A percentile compares a stretch with the other conserved stretches of the same genome.
Conservation (phyloP, 495 filamentous ascomycete genomes). For the Aspergillus sparsus region DNA sequence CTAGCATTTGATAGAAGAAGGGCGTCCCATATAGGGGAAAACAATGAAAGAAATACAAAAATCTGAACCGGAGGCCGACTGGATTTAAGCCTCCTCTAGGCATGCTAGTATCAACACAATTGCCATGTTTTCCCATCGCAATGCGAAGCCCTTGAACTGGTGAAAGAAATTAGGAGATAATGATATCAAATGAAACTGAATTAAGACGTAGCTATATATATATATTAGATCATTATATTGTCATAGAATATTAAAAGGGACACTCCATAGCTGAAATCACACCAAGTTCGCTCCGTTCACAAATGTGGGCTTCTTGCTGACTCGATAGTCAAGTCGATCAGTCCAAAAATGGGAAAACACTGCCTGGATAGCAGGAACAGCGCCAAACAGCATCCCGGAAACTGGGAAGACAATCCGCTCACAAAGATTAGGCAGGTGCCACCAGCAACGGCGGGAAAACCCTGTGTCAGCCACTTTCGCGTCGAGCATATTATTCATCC, state of each 20-base stretch:
- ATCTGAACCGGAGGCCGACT: too few relatives aligned
- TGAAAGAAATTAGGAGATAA: too few relatives aligned
- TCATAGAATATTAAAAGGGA: too few relatives aligned
- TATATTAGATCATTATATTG: conserved; percentile 1
- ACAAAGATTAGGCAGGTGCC: conserved; percentile 46
- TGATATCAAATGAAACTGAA: background rate
- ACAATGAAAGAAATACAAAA: too few relatives aligned
- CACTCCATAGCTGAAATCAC: background rate
- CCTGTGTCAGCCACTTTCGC: conserved; percentile 62
- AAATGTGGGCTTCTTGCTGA: conserved; percentile 61
- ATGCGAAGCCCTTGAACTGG: too few relatives aligned
- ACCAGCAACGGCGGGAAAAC: conserved; percentile 55
- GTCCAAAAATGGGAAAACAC: conserved; percentile 69
- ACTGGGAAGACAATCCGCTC: conserved; percentile 61
- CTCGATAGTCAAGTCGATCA: conserved; percentile 62
- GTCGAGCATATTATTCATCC: conserved; percentile 63
- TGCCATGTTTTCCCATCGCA: too few relatives aligned
- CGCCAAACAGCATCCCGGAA: conserved; percentile 62
- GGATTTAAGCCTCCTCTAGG: too few relatives aligned
- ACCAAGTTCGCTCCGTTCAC: background rate
- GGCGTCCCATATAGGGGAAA: too few relatives aligned
- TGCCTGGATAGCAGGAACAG: conserved; percentile 62
- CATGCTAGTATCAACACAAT: too few relatives aligned
- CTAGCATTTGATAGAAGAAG: too few relatives aligned
- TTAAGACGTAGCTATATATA: background rate